These are phyloP conservation scores for Candida berthetii DNA, from an alignment of 805 yeast genomes.

Conservation along the genomic window DNA sequence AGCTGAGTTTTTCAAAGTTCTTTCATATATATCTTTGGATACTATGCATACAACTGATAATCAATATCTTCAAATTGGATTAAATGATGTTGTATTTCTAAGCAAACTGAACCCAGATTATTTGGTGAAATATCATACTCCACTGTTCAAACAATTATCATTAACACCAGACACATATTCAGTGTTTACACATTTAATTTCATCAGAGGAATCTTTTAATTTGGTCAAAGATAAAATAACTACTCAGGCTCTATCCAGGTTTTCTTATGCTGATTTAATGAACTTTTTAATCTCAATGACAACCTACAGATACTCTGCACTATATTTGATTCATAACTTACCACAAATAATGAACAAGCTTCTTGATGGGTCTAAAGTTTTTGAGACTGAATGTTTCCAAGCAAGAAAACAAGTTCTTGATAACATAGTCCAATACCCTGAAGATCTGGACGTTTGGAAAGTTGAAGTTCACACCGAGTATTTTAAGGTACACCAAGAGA, in stretches of 20 bases:
- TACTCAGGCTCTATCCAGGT: constrained; percentile 5
- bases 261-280: constrained; percentile 16
- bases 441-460: constrained; percentile 14
- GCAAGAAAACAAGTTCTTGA: constrained; percentile 13
- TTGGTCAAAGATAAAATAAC: constrained; percentile 6
- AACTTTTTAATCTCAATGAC: constrained; percentile 8
- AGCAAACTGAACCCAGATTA: constrained; percentile 12
- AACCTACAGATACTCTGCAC: constrained; percentile 5
- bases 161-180: constrained; percentile 8
- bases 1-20: constrained; percentile 8
- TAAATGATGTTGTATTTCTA: constrained; percentile 6
- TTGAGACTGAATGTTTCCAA: constrained; percentile 14
- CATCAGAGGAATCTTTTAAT: constrained; percentile 2
- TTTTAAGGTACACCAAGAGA: constrained; percentile 7
- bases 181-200: constrained; percentile 3
- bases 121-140: constrained; percentile 7
- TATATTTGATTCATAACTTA: constrained; percentile 8
- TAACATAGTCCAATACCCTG: constrained; percentile 8
- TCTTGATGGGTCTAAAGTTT: constrained; percentile 9
- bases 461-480: constrained; percentile 8
- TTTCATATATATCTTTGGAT: constrained; percentile 10
- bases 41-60: constrained; percentile 5
- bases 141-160: constrained; percentile 5
- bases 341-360: constrained; percentile 19
- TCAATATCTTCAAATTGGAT: constrained; percentile 4